Evolutionary conservation across 1,284 basidiomycete species (phyloP).

Genomic region (Marasmius sp.): DNA sequence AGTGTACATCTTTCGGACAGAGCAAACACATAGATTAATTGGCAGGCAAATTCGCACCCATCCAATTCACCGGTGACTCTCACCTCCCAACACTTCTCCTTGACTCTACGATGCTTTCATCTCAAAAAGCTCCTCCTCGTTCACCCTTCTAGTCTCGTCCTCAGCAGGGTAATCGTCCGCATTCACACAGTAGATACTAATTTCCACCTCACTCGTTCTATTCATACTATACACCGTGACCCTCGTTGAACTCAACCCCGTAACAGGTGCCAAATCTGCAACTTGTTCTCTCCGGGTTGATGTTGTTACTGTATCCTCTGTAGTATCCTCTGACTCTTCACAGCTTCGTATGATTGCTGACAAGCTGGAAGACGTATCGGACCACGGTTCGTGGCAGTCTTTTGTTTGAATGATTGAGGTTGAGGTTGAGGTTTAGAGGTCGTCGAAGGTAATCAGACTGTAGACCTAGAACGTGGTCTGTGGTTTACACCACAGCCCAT

Average conservation of each 20-base stretch:
- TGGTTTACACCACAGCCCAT: background rate
- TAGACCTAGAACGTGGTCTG: background rate
- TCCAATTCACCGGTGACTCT: background rate
- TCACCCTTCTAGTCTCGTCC: too few relatives aligned
- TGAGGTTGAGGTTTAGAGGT: background rate
- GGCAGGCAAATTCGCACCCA: background rate
- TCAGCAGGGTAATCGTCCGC: too few relatives aligned
- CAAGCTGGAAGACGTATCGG: background rate
- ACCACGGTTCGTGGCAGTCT: background rate
- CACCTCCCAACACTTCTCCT: background rate
- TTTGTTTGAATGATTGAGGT: background rate
- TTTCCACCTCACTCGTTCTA: slow-evolving; percentile 27
- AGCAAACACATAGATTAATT: too few relatives aligned
- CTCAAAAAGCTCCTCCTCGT: too few relatives aligned
- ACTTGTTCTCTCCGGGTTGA: slow-evolving; percentile 53
- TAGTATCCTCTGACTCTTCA: slow-evolving; percentile 40
- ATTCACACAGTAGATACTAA: too few relatives aligned
- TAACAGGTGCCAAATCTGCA: slow-evolving; percentile 32
- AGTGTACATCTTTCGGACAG: too few relatives aligned
- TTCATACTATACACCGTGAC: slow-evolving; percentile 8
- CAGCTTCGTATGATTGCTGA: slow-evolving; percentile 33
- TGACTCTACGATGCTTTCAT: background rate
- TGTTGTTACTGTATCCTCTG: slow-evolving; percentile 46
- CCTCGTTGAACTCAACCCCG: slow-evolving; percentile 5
- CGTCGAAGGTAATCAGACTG: background rate